Percentiles rank a stretch among this genome's conserved stretches.
Conservation (phyloP, 2,329 filamentous ascomycete species). For the Huntiella decipiens region DNA sequence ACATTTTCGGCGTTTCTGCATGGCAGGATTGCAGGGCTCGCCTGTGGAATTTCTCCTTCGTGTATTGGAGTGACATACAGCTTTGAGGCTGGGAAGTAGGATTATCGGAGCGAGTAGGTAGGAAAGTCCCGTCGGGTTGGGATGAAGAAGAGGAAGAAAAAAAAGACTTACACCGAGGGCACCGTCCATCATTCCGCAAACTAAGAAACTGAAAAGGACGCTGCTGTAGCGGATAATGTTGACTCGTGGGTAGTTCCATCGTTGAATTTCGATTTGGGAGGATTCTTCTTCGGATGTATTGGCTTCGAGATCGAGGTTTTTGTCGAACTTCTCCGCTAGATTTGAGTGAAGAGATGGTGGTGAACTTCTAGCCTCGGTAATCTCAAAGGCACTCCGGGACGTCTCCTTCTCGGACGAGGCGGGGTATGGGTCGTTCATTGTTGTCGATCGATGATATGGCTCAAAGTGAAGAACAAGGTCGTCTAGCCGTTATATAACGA, state of each 20-base stretch:
- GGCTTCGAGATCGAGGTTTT: constrained; percentile 3
- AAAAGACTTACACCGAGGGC: constrained; percentile 35
- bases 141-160: neutral
- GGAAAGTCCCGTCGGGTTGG: neutral
- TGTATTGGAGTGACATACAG: no score
- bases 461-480: neutral
- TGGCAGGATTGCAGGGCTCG: no score
- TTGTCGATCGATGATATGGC: neutral
- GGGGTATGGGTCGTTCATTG: neutral
- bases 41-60: no score
- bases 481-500: neutral
- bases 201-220: constrained; percentile 40
- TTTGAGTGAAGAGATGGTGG: neutral
- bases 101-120: neutral
- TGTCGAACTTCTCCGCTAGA: neutral
- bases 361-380: neutral
- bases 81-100: no score
- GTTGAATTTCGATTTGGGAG: constrained; percentile 20
- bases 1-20: no score
- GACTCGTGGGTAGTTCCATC: constrained; percentile 42
- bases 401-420: neutral
- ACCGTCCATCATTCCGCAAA: constrained; percentile 53
- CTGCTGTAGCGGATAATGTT: constrained; percentile 40
- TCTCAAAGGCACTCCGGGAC: neutral
- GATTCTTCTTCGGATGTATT: constrained; percentile 4